Base-by-base conservation (phyloP, 2,329 filamentous ascomycete genomes). In the Emericellopsis cladophorae region DNA sequence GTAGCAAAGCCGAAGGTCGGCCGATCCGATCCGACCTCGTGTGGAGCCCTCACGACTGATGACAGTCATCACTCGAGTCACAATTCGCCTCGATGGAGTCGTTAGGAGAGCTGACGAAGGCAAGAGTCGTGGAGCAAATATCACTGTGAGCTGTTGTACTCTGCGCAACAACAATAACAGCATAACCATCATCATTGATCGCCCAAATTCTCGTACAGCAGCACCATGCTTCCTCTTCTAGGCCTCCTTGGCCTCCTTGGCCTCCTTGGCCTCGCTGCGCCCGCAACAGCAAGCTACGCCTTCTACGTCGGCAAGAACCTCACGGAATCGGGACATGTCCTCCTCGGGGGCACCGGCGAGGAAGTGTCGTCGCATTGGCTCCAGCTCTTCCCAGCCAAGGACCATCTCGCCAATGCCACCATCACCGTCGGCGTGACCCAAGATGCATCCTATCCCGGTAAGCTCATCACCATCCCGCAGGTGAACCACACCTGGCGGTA, bases 331-430 rank as follows among this genome's bases (percentile, higher is more conserved):
- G 62, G 61, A 24, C 59, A 56, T 31, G 62, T 68, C 22, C 54
- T 67, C 35, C 51, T 68, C 16, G 65, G 64, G 44, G 64, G 65
- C 18, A 68, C 64, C 4, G 65, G 65, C 36, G 66, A 69, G 44
- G 64, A 68, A 46, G 64, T 67, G 0, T 68, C 65, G 0, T 63
- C 59, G 8, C 65, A 68, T 43, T 68, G 64, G 62, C 60, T 68
- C 21, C 60, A 68, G 42, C 51, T 68, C 26, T 67, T 68, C 37
- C 55, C 63, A 1, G 64, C 61, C 2, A 51, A 49, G 26, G 57
- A 67, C 36, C 55, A 68, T 39, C 47, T 55, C 1, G 34, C 60
- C 0, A 66, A 67, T 39, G 60, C 57, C 1, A 67, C 61, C 0
- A 57, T 67, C 39, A 58, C 54, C 36, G 61, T 65, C 8, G 62